Evolutionary conservation across 805 yeast species (phyloP).

Genomic region (Hanseniaspora vineae): DNA sequence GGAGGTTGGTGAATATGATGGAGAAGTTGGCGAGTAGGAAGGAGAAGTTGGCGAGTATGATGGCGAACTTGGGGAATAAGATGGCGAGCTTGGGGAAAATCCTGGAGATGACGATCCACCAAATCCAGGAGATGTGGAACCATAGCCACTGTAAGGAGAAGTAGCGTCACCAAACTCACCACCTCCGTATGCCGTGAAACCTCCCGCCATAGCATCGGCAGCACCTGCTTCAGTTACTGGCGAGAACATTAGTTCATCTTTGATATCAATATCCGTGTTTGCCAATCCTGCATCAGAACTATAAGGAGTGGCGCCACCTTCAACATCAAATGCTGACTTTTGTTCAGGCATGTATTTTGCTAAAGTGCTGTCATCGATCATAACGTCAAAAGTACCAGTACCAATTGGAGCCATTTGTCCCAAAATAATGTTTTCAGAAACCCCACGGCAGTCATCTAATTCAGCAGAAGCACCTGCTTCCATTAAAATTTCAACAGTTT

Average conservation of each 20-base stretch:
- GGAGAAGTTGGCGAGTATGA: slow-evolving; percentile 57
- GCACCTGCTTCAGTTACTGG: slow-evolving; percentile 84
- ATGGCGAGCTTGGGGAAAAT: slow-evolving; percentile 73
- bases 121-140: slow-evolving; percentile 50
- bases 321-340: slow-evolving; percentile 27
- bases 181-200: slow-evolving; percentile 83
- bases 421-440: slow-evolving; percentile 91
- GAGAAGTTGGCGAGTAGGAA: slow-evolving; percentile 51
- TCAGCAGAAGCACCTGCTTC: slow-evolving; percentile 99
- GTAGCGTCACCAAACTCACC: slow-evolving; percentile 49
- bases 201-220: slow-evolving; percentile 61
- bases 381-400: slow-evolving; percentile 93
- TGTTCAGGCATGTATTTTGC: slow-evolving; percentile 35
- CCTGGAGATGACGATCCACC: slow-evolving; percentile 49
- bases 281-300: slow-evolving; percentile 48
- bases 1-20: slow-evolving; percentile 48
- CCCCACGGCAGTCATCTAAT: slow-evolving; percentile 96
- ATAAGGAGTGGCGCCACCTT: slow-evolving; percentile 86
- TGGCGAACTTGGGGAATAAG: slow-evolving; percentile 67
- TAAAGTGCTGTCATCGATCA: slow-evolving; percentile 82
- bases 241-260: slow-evolving; percentile 77
- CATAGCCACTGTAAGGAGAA: slow-evolving; percentile 37
- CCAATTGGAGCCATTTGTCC: slow-evolving; percentile 99
- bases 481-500: slow-evolving; percentile 91
- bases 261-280: slow-evolving; percentile 48